phyloP scores from a whole-genome alignment of 106 monocot genomes.

The Dioscorea zingiberensis region DNA sequence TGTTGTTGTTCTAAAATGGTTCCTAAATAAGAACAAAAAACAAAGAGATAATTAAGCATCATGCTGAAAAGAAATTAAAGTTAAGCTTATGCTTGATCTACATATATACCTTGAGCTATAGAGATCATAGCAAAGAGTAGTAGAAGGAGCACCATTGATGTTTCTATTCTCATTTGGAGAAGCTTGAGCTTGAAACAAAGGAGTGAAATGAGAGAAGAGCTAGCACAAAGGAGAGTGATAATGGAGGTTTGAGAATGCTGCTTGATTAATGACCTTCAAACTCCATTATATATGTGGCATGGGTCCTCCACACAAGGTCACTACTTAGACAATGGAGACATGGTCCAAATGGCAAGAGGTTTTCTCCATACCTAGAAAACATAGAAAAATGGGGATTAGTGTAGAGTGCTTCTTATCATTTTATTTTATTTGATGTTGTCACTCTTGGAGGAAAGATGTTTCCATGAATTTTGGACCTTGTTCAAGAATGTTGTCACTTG shows the following conservation, averaged over 20 bases:
- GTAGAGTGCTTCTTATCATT: background rate
- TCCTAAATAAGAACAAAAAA: background rate
- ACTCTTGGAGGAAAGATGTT: conserved; percentile 2
- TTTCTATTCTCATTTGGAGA: background rate
- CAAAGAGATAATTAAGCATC: background rate
- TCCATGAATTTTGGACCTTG: conserved; percentile 1
- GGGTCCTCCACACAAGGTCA: background rate
- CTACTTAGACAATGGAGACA: background rate
- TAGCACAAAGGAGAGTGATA: no score
- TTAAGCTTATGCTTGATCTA: background rate
- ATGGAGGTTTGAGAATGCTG: background rate
- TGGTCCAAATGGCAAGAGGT: background rate
- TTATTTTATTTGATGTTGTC: background rate
- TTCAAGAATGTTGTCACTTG: background rate
- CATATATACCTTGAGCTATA: background rate
- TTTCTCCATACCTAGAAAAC: background rate
- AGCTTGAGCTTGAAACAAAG: background rate
- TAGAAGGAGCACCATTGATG: background rate
- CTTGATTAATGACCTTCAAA: background rate
- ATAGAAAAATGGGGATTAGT: background rate
- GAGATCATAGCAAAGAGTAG: background rate
- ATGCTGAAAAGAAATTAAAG: background rate
- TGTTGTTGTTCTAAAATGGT: background rate
- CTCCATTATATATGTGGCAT: background rate
- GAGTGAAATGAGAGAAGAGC: background rate